These are phyloP conservation scores for Citrus inodora DNA, from an alignment of 345 rosid genomes.

Conservation along the genomic window DNA sequence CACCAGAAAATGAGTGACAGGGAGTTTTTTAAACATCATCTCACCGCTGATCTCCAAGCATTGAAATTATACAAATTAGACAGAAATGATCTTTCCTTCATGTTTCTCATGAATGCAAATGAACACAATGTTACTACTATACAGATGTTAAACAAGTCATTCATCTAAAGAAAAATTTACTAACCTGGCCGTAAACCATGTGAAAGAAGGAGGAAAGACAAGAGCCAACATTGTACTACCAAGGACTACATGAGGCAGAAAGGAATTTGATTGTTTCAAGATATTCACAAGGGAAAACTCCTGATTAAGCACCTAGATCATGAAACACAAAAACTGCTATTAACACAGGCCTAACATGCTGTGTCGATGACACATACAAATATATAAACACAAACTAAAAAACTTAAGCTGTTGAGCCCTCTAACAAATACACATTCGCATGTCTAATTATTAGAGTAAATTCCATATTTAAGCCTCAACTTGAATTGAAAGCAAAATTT, in stretches of 20 bases:
- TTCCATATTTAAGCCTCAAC: neutral
- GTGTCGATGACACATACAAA: neutral
- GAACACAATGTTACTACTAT: neutral
- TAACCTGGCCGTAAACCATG: conserved; percentile 94
- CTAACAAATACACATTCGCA: neutral
- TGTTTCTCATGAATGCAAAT: neutral
- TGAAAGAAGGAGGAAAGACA: conserved; percentile 84
- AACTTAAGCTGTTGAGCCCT: neutral
- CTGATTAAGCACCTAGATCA: conserved; percentile 32
- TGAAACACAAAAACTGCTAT: conserved; percentile 3
- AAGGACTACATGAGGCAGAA: conserved; percentile 83
- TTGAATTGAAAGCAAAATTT: neutral
- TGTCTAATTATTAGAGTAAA: neutral
- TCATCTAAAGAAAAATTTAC: neutral
- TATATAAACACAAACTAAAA: conserved; percentile 9
- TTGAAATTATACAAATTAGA: neutral
- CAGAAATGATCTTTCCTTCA: neutral
- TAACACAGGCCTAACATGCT: neutral
- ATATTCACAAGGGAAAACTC: conserved; percentile 42
- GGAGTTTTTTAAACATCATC: neutral
- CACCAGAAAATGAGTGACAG: neutral
- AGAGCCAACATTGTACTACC: conserved; percentile 91
- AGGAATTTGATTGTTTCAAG: conserved; percentile 69
- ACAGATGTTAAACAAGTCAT: neutral
- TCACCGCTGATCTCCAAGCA: neutral